These are phyloP conservation scores for Aspergillus latus DNA, from an alignment of 2,329 filamentous ascomycete genomes.

Conservation along the genomic window DNA sequence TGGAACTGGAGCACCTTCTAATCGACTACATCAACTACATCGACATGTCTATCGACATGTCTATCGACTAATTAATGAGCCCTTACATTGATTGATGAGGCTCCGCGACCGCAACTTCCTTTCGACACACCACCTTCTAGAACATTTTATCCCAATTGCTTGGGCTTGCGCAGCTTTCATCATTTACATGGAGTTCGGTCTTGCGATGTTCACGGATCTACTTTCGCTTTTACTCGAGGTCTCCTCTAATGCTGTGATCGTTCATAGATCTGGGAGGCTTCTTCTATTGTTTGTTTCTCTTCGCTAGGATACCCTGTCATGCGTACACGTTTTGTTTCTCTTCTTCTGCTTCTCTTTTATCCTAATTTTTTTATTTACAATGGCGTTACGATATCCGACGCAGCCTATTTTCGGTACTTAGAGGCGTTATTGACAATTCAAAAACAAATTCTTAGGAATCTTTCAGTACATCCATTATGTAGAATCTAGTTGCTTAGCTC, in stretches of 20 bases:
- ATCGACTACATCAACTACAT: background rate
- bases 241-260: slow-evolving; percentile 14
- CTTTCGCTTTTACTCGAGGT: slow-evolving; percentile 1
- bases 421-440: slow-evolving; percentile 13
- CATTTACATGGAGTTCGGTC: slow-evolving; percentile 21
- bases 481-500: background rate
- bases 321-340: slow-evolving; percentile 24
- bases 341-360: slow-evolving; percentile 17
- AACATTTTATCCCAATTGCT: slow-evolving; percentile 16
- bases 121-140: slow-evolving; percentile 19
- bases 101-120: slow-evolving; percentile 5
- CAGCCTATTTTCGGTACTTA: slow-evolving; percentile 10
- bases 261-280: slow-evolving; percentile 17
- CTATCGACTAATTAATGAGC: background rate
- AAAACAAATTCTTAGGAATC: background rate
- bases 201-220: slow-evolving; percentile 13
- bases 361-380: background rate
- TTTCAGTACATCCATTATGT: background rate
- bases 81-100: slow-evolving; percentile 8
- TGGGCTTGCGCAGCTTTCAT: slow-evolving; percentile 13
- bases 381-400: slow-evolving; percentile 14
- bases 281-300: slow-evolving; percentile 16
- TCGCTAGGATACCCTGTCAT: slow-evolving; percentile 39
- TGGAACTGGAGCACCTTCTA: slow-evolving; percentile 66
- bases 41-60: background rate